These are phyloP conservation scores for Polyporus tsugae DNA, from an alignment of 1,284 basidiomycete genomes.

Conservation along the genomic window DNA sequence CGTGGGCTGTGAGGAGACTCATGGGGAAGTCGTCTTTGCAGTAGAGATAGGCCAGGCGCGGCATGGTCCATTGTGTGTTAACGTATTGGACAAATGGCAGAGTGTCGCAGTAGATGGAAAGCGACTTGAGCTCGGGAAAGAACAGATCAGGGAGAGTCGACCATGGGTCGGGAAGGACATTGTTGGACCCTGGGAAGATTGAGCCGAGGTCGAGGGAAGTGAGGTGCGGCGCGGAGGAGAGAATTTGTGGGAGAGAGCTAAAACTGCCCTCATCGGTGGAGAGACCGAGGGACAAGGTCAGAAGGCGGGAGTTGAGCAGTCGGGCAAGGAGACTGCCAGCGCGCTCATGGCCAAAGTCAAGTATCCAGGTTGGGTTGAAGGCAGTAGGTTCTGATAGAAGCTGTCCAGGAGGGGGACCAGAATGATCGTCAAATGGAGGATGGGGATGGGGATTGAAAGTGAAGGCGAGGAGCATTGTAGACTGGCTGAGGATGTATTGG, in stretches of 20 bases:
- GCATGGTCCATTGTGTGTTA: neutral
- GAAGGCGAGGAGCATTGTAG: neutral
- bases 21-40: neutral
- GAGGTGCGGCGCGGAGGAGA: neutral
- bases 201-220: neutral
- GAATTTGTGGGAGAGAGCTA: neutral
- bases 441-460: neutral
- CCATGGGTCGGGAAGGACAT: neutral
- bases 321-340: neutral
- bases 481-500: constrained; percentile 1
- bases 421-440: neutral
- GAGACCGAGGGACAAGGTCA: neutral
- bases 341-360: neutral
- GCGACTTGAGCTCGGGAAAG: neutral
- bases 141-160: neutral
- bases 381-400: neutral
- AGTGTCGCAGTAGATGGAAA: neutral
- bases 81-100: neutral
- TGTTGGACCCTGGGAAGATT: neutral
- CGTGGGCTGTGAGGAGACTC: neutral
- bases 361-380: neutral
- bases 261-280: neutral
- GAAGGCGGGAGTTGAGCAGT: neutral
- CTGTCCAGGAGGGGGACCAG: neutral
- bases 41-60: neutral